phyloP scores from a whole-genome alignment of 768 basidiomycete genomes.

The Hericium erinaceus region DNA sequence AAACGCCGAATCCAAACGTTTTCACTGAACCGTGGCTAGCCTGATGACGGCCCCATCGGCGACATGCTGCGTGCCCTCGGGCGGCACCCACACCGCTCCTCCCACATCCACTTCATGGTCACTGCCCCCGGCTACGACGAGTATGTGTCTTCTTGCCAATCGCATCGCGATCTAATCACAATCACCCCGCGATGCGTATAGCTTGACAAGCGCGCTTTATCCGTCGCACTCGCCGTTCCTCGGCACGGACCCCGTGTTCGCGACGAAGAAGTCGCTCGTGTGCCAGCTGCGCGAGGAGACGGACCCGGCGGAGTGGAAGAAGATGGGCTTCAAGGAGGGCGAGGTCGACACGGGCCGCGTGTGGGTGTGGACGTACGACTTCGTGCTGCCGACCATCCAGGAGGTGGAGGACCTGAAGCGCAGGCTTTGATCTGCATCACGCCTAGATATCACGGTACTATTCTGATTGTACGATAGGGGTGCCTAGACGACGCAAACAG shows the following conservation, averaged over 20 bases:
- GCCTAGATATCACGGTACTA: too few relatives aligned
- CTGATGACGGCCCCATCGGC: conserved; percentile 23
- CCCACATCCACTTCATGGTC: conserved; percentile 25
- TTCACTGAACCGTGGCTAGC: conserved; percentile 11
- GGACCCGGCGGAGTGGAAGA: conserved; percentile 20
- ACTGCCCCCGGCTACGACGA: conserved; percentile 27
- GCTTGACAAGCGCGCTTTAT: conserved; percentile 24
- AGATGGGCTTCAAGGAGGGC: conserved; percentile 22
- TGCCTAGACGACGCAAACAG: too few relatives aligned
- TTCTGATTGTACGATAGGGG: too few relatives aligned
- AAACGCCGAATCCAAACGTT: conserved; percentile 1
- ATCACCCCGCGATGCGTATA: not conserved
- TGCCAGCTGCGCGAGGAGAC: conserved; percentile 20
- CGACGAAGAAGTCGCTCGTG: conserved; percentile 26
- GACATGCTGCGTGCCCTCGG: conserved; percentile 22
- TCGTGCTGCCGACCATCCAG: conserved; percentile 21
- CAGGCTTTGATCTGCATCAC: not conserved
- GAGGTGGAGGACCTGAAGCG: conserved; percentile 18
- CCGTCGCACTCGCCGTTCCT: conserved; percentile 27
- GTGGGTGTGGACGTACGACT: conserved; percentile 24
- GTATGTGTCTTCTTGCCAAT: conserved; percentile 8
- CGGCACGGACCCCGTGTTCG: conserved; percentile 27
- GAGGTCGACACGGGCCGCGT: conserved; percentile 23
- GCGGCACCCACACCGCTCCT: conserved; percentile 25
- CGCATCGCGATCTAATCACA: not conserved